Base-by-base conservation (phyloP, 306 rosid species). In the Notholithocarpus densiflorus region DNA sequence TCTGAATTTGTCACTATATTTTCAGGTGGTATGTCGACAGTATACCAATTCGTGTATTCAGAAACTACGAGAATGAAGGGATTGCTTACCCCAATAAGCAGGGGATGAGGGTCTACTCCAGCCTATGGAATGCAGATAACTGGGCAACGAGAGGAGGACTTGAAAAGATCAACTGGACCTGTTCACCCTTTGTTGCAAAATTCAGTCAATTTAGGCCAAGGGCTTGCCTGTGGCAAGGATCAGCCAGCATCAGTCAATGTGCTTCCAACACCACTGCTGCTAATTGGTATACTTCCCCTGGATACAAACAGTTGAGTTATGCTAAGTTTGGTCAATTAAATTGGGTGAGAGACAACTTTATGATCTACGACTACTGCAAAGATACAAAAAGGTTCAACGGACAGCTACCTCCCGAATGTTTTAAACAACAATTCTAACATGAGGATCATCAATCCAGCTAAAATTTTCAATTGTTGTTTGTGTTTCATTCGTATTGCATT, bases 81-180 rank as follows among this genome's bases (percentile, higher is more conserved):
- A 87, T 92, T 72, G 81, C 79, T 51, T 94, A 82, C 82, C 98
- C 97, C 19, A 92, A 75, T 88, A 77, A 84, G 82, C 94, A 92
- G 83, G 98, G 96, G 59, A 92, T 94, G 97, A 84, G 19, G 68
- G 91, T 81, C 54, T 83, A 92, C 62, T 73, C 93, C 37, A 94
- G 90, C 80, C 76, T 94, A 70, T 92, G 94, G 93, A 82, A 93
- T 76, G 97, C 92, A 18, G 94, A 91, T 79, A 74, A 87, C 60
- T 90, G 97, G 98, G 97, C 97, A 59, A 94, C 97, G 1, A 84
- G 88, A 81, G 98, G 98, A 18, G 97, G 97, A 14, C 81, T 87
- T 32, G 89, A 65, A 9, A 89, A 94, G 87, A 86, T 83, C n/a
- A 76, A 92, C 51, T 92, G 97, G 97, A 79, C 17, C 18, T 5